phyloP scores from a whole-genome alignment of 179 eudicot species.

The Spinacia oleracea region DNA sequence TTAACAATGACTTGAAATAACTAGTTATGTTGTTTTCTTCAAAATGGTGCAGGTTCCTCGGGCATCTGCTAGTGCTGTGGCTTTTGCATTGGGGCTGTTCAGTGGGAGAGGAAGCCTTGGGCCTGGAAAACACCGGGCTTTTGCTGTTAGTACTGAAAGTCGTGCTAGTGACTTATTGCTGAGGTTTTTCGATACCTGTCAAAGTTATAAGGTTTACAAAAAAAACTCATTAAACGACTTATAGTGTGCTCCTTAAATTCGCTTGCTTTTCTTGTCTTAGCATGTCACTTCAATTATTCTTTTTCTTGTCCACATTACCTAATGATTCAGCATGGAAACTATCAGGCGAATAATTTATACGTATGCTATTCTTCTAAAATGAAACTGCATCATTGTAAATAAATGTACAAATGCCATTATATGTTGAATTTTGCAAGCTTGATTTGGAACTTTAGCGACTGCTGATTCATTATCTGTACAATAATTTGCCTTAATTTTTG shows the following conservation, averaged over 20 bases:
- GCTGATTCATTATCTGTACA: background rate
- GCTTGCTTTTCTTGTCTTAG: background rate
- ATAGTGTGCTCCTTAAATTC: background rate
- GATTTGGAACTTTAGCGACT: background rate
- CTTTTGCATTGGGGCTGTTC: slow-evolving; percentile 93
- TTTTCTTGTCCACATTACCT: background rate
- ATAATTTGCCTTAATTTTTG: background rate
- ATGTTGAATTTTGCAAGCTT: background rate
- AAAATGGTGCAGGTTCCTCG: slow-evolving; percentile 63
- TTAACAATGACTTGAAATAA: background rate
- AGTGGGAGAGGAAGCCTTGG: slow-evolving; percentile 86
- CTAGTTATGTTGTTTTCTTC: background rate
- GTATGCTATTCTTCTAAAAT: background rate
- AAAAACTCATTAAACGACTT: background rate
- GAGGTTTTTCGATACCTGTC: slow-evolving; percentile 93
- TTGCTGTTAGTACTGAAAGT: slow-evolving; percentile 87
- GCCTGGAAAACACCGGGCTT: slow-evolving; percentile 78
- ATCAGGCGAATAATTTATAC: background rate
- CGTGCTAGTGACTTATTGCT: slow-evolving; percentile 92
- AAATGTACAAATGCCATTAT: background rate
- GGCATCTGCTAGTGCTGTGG: slow-evolving; percentile 97
- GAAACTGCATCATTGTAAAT: background rate
- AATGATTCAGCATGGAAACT: background rate
- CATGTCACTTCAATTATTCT: background rate
- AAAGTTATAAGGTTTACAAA: slow-evolving; percentile 69